Evolutionary conservation across 371 early-diverging fungal species (phyloP).

Genomic region (Mortierella polycephala): DNA sequence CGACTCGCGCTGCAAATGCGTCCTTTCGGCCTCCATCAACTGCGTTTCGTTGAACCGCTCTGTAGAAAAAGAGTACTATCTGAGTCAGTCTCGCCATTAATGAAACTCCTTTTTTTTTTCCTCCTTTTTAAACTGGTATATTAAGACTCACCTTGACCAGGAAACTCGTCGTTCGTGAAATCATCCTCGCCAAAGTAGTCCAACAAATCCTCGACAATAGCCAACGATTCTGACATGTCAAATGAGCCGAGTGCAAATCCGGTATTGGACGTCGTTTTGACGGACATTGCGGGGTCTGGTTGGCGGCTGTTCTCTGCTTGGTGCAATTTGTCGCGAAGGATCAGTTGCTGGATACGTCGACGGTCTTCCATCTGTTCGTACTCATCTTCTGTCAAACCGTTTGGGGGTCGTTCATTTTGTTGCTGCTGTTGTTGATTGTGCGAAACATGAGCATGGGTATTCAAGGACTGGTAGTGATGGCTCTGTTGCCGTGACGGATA

Average conservation of each 20-base stretch:
- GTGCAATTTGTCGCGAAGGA: constrained; percentile 36
- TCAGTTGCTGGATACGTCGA: constrained; percentile 50
- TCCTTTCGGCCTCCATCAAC: constrained; percentile 41
- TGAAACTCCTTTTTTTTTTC: background rate
- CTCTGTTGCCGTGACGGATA: constrained; percentile 45
- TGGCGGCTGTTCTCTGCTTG: constrained; percentile 21
- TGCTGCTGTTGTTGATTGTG: constrained; percentile 18
- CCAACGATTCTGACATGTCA: constrained; percentile 54
- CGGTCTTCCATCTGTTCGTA: constrained; percentile 51
- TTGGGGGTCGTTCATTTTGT: constrained; percentile 4
- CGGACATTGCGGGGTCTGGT: constrained; percentile 36
- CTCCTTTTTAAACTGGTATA: background rate
- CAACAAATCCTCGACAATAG: constrained; percentile 49
- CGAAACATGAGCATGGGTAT: constrained; percentile 11
- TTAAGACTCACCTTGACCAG: constrained; percentile 16
- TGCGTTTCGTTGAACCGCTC: constrained; percentile 44
- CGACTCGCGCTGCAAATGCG: constrained; percentile 44
- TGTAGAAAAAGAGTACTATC: background rate
- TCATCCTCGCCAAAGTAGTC: constrained; percentile 54
- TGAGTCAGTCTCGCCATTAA: background rate
- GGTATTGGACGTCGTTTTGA: constrained; percentile 38
- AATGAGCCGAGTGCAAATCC: constrained; percentile 51
- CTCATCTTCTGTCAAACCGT: constrained; percentile 36
- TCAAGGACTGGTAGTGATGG: constrained; percentile 33
- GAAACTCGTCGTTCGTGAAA: constrained; percentile 20